Percentiles rank a stretch among this genome's conserved stretches.
These are phyloP conservation scores for Myrica gale DNA, from an alignment of 306 rosid species.

Conservation along the genomic window DNA sequence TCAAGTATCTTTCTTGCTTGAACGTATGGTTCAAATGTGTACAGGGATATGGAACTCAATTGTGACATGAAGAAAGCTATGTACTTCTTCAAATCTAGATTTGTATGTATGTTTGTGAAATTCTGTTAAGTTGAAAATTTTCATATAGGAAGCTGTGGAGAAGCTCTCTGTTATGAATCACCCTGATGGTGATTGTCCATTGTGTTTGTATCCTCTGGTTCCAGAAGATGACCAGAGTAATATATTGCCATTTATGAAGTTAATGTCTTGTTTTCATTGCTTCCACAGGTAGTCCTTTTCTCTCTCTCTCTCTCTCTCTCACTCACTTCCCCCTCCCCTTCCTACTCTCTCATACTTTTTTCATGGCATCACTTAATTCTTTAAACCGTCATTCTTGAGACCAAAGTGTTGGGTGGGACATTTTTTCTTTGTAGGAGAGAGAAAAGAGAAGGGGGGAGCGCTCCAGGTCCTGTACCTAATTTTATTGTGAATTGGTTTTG, in stretches of 20 bases:
- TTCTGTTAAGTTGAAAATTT: slow-evolving; percentile 20
- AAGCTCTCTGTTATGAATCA: slow-evolving; percentile 78
- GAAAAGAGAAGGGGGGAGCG: too few species aligned
- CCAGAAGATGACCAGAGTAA: slow-evolving; percentile 44
- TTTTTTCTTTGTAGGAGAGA: too few species aligned
- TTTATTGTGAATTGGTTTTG: slow-evolving; percentile 5
- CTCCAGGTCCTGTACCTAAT: slow-evolving; percentile 8
- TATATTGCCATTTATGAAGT: slow-evolving; percentile 68
- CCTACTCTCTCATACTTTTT: not conserved
- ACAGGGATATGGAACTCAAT: not conserved
- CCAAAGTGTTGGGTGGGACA: too few species aligned
- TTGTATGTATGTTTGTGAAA: not conserved
- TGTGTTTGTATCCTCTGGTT: slow-evolving; percentile 72
- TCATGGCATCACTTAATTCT: too few species aligned
- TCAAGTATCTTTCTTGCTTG: not conserved
- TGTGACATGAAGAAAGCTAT: slow-evolving; percentile 1
- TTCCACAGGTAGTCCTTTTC: slow-evolving; percentile 56
- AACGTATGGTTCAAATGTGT: not conserved
- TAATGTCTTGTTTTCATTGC: slow-evolving; percentile 93
- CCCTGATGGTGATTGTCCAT: slow-evolving; percentile 87
- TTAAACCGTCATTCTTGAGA: too few species aligned
- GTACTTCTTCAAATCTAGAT: slow-evolving; percentile 3
- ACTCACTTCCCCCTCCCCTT: not conserved
- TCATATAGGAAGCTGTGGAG: slow-evolving; percentile 80
- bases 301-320: not conserved